These are phyloP conservation scores for Penicillium sp. DNA, from an alignment of 2,329 filamentous ascomycete species.

Conservation along the genomic window DNA sequence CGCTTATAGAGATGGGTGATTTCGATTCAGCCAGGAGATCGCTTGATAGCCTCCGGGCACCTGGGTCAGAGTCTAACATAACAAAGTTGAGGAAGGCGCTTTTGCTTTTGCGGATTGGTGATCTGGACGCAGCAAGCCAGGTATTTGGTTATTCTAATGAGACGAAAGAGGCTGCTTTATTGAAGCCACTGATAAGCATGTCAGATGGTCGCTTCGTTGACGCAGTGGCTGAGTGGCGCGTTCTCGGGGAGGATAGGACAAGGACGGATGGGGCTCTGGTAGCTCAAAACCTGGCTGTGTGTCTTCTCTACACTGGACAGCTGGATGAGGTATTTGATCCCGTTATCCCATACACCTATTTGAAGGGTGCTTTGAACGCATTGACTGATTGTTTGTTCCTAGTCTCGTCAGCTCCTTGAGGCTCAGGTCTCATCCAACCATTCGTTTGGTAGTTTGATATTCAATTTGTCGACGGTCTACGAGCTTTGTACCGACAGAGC, in stretches of 20 bases:
- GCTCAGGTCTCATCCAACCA: constrained; percentile 61
- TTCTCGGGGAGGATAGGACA: constrained; percentile 49
- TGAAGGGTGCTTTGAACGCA: not conserved
- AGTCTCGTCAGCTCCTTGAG: constrained; percentile 69
- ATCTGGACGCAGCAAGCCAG: constrained; percentile 64
- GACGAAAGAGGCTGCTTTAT: constrained; percentile 40
- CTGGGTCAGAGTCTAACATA: constrained; percentile 31
- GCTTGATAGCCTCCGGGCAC: constrained; percentile 57
- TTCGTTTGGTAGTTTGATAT: constrained; percentile 76
- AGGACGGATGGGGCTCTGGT: constrained; percentile 64
- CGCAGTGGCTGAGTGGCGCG: constrained; percentile 63
- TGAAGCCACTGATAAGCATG: constrained; percentile 69
- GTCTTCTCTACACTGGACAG: constrained; percentile 74
- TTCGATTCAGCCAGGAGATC: constrained; percentile 75
- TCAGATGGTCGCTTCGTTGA: constrained; percentile 70
- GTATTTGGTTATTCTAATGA: constrained; percentile 48
- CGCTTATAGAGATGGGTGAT: constrained; percentile 70
- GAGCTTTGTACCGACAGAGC: constrained; percentile 84
- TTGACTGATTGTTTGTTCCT: constrained; percentile 8
- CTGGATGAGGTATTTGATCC: constrained; percentile 64
- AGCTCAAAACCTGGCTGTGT: constrained; percentile 79
- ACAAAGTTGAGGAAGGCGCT: constrained; percentile 55
- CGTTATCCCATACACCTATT: not conserved
- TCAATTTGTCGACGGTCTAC: constrained; percentile 88
- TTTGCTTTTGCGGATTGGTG: constrained; percentile 75